Evolutionary conservation across 768 basidiomycete species (phyloP).

Genomic region (Mycena maculata): DNA sequence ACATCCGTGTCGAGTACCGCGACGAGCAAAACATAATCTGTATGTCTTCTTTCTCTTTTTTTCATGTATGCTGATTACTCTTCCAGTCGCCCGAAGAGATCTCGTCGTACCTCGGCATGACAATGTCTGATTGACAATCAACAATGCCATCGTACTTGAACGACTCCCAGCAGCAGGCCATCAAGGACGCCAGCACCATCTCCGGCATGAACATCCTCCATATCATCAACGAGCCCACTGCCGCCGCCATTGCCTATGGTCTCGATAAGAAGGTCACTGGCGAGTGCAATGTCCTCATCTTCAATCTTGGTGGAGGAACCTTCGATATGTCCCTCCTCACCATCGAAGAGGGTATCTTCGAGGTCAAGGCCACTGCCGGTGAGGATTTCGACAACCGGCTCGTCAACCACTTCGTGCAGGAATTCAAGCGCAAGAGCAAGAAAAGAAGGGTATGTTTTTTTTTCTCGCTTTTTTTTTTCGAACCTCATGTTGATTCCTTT

Average conservation of each 20-base stretch:
- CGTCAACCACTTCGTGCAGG: too few relatives aligned
- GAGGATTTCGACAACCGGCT: too few relatives aligned
- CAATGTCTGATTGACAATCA: conserved; percentile 52
- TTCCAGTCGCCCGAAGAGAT: conserved; percentile 92
- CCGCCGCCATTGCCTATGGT: conserved; percentile 98
- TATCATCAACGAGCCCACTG: conserved; percentile 99
- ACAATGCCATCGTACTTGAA: conserved; percentile 99
- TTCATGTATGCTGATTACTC: conserved; percentile 29
- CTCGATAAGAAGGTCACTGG: conserved; percentile 93
- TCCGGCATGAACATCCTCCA: conserved; percentile 95
- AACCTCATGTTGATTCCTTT: conserved; percentile 25
- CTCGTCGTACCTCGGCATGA: conserved; percentile 92
- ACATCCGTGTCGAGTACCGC: too few relatives aligned
- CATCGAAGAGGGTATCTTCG: too few relatives aligned
- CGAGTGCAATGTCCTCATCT: conserved; percentile 97
- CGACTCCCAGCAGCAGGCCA: conserved; percentile 98
- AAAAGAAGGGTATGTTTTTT: conserved; percentile 83
- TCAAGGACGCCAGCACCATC: conserved; percentile 97
- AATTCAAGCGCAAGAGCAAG: too few relatives aligned
- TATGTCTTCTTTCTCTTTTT: conserved; percentile 53
- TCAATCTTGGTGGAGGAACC: too few relatives aligned
- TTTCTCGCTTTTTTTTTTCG: not conserved
- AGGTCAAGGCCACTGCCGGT: too few relatives aligned
- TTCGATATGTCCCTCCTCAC: too few relatives aligned
- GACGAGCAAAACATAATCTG: conserved; percentile 93